A percentile compares a stretch with the other conserved stretches of the same genome.
Conservation (phyloP, 441 rosid species). For the Euphorbia celastroides region DNA sequence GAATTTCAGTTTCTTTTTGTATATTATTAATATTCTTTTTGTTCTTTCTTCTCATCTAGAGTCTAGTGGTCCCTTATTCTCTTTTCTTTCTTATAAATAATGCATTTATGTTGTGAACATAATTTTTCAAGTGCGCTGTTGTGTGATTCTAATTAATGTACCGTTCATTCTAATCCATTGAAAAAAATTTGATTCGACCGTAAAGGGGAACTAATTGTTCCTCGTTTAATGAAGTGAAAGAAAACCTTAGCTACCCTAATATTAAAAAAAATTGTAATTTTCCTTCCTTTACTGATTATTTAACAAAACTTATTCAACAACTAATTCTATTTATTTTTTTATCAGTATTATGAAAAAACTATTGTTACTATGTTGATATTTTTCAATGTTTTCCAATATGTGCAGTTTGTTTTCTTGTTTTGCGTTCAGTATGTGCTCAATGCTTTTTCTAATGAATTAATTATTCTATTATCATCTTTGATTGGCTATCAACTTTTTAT, state of each 20-base stretch:
- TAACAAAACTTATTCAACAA: neutral
- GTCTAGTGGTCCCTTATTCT: neutral
- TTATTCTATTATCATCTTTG: neutral
- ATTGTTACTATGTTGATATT: too few relatives aligned
- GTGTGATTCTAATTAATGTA: constrained; percentile 14
- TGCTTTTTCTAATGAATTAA: neutral
- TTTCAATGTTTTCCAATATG: neutral
- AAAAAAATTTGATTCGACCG: constrained; percentile 30
- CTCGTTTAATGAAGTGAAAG: constrained; percentile 27
- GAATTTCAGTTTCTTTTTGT: neutral
- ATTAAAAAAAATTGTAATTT: neutral
- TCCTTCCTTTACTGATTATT: neutral
- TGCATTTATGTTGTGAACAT: neutral
- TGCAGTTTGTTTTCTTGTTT: neutral
- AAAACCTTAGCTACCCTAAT: neutral
- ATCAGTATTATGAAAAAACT: too few relatives aligned
- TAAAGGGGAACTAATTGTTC: constrained; percentile 30
- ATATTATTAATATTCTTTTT: neutral
- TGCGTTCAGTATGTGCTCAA: neutral
- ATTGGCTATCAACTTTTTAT: neutral
- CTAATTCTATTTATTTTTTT: too few relatives aligned
- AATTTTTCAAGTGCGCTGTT: constrained; percentile 6
- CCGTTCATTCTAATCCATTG: constrained; percentile 3
- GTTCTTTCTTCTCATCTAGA: neutral
- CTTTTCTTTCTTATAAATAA: neutral